Conservation (phyloP, 495 filamentous ascomycete species). For the Penicillium manginii region DNA sequence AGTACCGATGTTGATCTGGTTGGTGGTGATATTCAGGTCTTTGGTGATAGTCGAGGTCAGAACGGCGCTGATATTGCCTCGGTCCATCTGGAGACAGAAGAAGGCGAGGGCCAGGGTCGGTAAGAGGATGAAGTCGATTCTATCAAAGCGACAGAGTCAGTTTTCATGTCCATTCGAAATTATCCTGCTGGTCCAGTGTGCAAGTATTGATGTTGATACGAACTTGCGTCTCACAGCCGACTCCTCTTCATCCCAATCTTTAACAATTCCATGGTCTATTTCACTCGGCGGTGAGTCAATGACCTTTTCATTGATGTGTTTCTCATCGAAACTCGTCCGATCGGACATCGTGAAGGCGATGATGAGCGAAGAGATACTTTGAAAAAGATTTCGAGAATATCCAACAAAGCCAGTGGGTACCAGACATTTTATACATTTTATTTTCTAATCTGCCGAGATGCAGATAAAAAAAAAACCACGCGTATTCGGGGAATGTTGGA, state of each 20-base stretch:
- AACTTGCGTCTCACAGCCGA: slow-evolving; percentile 35
- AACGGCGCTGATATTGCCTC: slow-evolving; percentile 54
- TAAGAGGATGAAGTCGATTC: slow-evolving; percentile 55
- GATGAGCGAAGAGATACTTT: background rate
- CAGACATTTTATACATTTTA: background rate
- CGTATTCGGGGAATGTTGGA: background rate
- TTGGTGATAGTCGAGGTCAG: slow-evolving; percentile 54
- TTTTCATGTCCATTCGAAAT: no score
- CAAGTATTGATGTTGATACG: background rate
- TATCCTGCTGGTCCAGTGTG: no score
- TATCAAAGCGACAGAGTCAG: slow-evolving; percentile 15
- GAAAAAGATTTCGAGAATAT: background rate
- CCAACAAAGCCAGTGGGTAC: background rate
- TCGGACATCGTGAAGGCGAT: slow-evolving; percentile 5
- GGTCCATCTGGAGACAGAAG: slow-evolving; percentile 61
- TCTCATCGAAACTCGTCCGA: slow-evolving; percentile 10
- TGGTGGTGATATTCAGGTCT: slow-evolving; percentile 58
- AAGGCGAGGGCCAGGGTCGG: slow-evolving; percentile 59
- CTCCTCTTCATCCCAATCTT: slow-evolving; percentile 41
- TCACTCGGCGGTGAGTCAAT: slow-evolving; percentile 20
- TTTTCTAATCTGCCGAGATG: background rate
- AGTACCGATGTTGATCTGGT: slow-evolving; percentile 61
- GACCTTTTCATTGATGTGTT: slow-evolving; percentile 17
- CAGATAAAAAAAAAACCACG: background rate
- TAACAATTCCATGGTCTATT: slow-evolving; percentile 25